Conservation (phyloP, 345 rosid species). For the Geranium rotundifolium region DNA sequence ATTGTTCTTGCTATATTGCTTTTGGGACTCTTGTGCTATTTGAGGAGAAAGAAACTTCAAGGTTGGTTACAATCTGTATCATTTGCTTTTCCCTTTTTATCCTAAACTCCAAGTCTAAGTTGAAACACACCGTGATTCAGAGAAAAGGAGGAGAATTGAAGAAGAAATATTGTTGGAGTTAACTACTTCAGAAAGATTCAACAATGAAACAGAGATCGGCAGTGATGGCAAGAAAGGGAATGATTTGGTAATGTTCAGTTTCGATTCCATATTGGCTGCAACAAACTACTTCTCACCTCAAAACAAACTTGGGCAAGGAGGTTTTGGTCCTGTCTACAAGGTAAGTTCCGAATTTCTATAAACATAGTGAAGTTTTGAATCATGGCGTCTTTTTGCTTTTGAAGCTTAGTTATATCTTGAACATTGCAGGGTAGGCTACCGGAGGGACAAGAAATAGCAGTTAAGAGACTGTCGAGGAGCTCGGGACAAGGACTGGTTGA, state of each 20-base stretch:
- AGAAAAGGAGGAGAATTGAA: not conserved
- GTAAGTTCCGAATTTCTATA: slow-evolving; percentile 12
- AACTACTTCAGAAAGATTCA: slow-evolving; percentile 2
- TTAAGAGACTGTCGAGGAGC: slow-evolving; percentile 29
- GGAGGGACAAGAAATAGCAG: slow-evolving; percentile 33
- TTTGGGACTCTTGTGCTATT: slow-evolving; percentile 4
- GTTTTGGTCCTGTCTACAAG: slow-evolving; percentile 37
- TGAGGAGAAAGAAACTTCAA: slow-evolving; percentile 4
- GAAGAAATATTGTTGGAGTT: not conserved
- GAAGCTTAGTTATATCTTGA: not conserved
- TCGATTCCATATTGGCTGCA: slow-evolving; percentile 16
- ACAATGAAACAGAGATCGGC: not conserved
- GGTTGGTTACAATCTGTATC: slow-evolving; percentile 1
- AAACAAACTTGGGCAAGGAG: slow-evolving; percentile 37
- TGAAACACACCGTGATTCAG: not conserved
- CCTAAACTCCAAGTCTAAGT: too few species aligned
- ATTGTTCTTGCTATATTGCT: not conserved
- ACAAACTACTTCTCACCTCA: slow-evolving; percentile 21
- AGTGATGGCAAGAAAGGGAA: slow-evolving; percentile 8
- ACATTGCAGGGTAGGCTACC: slow-evolving; percentile 18
- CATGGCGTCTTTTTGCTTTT: not conserved
- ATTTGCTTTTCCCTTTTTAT: not conserved
- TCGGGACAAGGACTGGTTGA: slow-evolving; percentile 38
- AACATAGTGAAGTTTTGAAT: too few species aligned
- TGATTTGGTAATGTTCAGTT: slow-evolving; percentile 25